Evolutionary conservation across 768 basidiomycete genomes (phyloP), one percentile per base, ranked within the genome.

Genomic region (Serendipita sp.): DNA sequence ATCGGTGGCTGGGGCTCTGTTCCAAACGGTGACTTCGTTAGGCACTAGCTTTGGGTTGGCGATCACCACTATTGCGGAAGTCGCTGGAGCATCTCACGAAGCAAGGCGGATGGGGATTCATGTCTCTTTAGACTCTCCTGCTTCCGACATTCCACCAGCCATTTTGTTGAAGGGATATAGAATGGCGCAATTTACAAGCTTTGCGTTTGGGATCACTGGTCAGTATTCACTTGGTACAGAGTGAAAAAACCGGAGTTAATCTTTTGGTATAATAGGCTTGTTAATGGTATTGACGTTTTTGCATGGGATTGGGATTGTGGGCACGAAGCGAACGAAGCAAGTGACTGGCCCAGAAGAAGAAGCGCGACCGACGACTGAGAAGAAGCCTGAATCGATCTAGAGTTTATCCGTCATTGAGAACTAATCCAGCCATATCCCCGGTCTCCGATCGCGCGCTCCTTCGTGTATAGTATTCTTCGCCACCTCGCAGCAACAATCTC

Each of bases 1-100:
- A 71, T 84, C 82, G 71, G 75, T 90, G 3, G 82, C 83, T 3
- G 88, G 86, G 2, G 88, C 82, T 11, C 64, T 89, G 20, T 89
- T 90, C 71, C 85, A 86, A 69, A 88, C 88, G 0, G 82, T 90
- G 79, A 84, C 80, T 3, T 84, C 86, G 75, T 71, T 89, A 14
- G 88, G 87, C 4, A 81, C 80, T 0, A 78, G 85, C 3, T 76
- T 88, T 41, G 88, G 87, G 16, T 75, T 88, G 2, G 84, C 86
- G 11, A 76, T 88, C 16, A 78, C 82, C 5, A 88, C 86, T 0
- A 83, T 88, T 31, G 83, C 87, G 41, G 86, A 81, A 71, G 78
- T 88, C 66, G 71, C 76, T 1, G 78, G 81, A n/a, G 72, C 78
- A 13, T 62, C 64, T 3, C 64, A 71, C 13, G 68, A 75, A 30